Evolutionary conservation across 2,329 filamentous ascomycete species (phyloP), one percentile per base, ranked within the genome.

Genomic region (Falciphora oryzae): DNA sequence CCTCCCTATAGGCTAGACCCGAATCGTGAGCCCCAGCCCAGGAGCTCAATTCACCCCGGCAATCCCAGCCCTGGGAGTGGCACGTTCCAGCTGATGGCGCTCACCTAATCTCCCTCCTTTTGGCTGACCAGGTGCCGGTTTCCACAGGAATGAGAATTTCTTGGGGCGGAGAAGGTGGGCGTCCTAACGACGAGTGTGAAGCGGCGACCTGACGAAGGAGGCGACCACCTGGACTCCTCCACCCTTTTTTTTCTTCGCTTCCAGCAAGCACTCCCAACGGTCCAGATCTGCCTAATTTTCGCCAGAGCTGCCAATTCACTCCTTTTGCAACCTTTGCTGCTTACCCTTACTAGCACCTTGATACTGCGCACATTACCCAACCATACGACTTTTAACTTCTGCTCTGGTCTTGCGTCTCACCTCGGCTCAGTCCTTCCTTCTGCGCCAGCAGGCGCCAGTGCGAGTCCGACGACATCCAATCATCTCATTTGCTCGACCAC

Each of bases 81-180:
- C 44, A 53, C 44, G 44, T 53, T 53, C 44, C 44, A 53, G 44
- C 22, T 53, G 44, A 53, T 53, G 44, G 44, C 31, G 58, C 58
- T 60, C 27, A 60, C 58, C 31, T 35, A 60, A 60, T 60, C 58
- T 60, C 44, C 44, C 44, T 53, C 44, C 22, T 44, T 44, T 44
- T 44, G 14, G 16, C 38, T 25, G 44, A 11, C 44, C 44, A 44
- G 31, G 27, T 27, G 66, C 71, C 68, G 70, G 73, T 75, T 75
- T 75, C 73, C 74, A 71, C 71, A 75, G 74, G 75, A 75, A 76
- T 76, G 73, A 68, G 69, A 70, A 67, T 73, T 73, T 73, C 68
- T 18, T 53, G 44, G 44, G 44, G 22, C 22, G 44, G 22, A 53
- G 8, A 25, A 25, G 44, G 44, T 22, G 44, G 44, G 18, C 44